Base-by-base conservation (phyloP, 257 asterid species). In the Forsythia suspensa region DNA sequence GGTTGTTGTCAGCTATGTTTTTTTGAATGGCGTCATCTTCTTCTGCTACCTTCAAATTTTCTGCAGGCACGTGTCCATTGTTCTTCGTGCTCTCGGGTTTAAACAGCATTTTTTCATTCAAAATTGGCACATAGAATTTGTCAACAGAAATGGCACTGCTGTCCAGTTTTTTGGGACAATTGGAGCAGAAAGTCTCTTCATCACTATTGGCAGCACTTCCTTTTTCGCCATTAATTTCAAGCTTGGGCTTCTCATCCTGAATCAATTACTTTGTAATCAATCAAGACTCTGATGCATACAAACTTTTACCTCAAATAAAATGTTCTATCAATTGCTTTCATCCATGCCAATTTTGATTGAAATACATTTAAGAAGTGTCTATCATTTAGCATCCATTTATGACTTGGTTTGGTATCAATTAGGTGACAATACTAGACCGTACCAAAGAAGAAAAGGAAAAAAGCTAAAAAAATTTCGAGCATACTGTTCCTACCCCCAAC, bases 201-300 rank as follows among this genome's bases (percentile, higher is more conserved):
- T 40, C 34, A 34, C 76, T 80, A 46, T 15, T 20, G 43, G 21
- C 13, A 16, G 55, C 72, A 8, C 24, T 79, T 57, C 55, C 72
- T 65, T 71, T 79, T 48, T 37, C 80, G 39, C 71, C 84, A 73
- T 72, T 44, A 42, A 74, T 74, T 40, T 83, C 81, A 57, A 57
- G 55, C 41, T 48, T 71, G 38, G 51, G 76, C 73, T 81, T 79
- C 82, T 73, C 87, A 73, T 82, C 90, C 97, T 90, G 83, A 24
- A 82, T 42, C 77, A 74, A 80, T 44, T 39, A 42, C 59, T 6
- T 15, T 39, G 24, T 44, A 69, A 82, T 74, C 43, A 34, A 42
- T 59, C 13, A 8, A 8, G 52, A 11, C 6, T 44, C 3, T 44
- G 52, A 44, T 44, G 52, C 42, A 44, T 44, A 11, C 6, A 8